A percentile compares a stretch with the other conserved stretches of the same genome.
phyloP scores from a whole-genome alignment of 1,139 yeast species.

The Taphrina sp. region DNA sequence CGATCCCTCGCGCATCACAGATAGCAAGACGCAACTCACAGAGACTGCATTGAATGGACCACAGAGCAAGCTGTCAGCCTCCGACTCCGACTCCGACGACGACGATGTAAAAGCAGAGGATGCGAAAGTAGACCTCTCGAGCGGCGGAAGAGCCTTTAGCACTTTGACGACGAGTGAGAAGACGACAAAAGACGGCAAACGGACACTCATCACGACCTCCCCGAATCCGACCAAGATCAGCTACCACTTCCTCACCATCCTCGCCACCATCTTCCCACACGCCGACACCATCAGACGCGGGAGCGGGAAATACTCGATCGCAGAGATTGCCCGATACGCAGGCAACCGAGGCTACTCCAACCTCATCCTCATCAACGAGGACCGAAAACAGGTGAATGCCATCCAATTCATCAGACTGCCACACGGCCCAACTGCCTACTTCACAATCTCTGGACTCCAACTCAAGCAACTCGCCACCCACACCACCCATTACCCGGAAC shows the following conservation, averaged over 20 bases:
- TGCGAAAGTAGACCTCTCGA: constrained; percentile 72
- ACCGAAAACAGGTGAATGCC: constrained; percentile 86
- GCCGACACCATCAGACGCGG: constrained; percentile 84
- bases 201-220: constrained; percentile 78
- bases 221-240: constrained; percentile 83
- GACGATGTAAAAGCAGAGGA: constrained; percentile 43
- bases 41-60: constrained; percentile 6
- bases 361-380: constrained; percentile 84
- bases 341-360: constrained; percentile 82
- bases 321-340: constrained; percentile 82
- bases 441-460: constrained; percentile 73
- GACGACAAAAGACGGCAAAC: constrained; percentile 58
- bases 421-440: constrained; percentile 91
- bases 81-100: background rate
- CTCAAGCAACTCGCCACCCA: constrained; percentile 81
- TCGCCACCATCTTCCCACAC: constrained; percentile 81
- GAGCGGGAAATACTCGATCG: constrained; percentile 67
- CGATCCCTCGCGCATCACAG: constrained; percentile 48
- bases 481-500: constrained; percentile 87
- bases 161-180: too few relatives aligned
- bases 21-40: constrained; percentile 9
- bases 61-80: background rate
- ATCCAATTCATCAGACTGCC: constrained; percentile 90
- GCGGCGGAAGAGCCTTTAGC: constrained; percentile 60
- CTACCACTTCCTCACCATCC: constrained; percentile 82